Percentiles rank a stretch among this genome's conserved stretches.
Conservation (phyloP, 2,329 filamentous ascomycete genomes). For the Acarospora socialis region DNA sequence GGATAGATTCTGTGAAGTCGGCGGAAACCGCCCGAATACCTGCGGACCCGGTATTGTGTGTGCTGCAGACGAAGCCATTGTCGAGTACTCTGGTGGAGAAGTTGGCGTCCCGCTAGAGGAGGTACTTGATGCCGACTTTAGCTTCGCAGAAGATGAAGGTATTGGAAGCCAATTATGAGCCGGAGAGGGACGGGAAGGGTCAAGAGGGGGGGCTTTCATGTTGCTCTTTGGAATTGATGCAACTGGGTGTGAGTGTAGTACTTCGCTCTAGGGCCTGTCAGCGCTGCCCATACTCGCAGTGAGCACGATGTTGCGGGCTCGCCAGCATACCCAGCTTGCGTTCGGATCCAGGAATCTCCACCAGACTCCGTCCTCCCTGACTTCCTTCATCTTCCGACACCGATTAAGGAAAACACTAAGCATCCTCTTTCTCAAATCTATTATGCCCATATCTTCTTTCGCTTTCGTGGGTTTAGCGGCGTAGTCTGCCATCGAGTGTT, state of each 20-base stretch:
- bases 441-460: conserved; percentile 93
- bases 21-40: conserved; percentile 67
- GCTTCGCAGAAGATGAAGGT: conserved; percentile 70
- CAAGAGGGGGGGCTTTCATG: conserved; percentile 85
- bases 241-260: conserved; percentile 83
- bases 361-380: conserved; percentile 87
- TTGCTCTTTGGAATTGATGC: conserved; percentile 87
- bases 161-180: conserved; percentile 81
- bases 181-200: conserved; percentile 79
- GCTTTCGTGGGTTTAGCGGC: conserved; percentile 95
- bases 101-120: conserved; percentile 38
- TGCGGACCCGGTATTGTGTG: conserved; percentile 47
- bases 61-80: conserved; percentile 38
- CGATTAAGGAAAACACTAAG: conserved; percentile 87
- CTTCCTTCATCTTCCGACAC: conserved; percentile 81
- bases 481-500: conserved; percentile 97
- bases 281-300: conserved; percentile 11
- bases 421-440: conserved; percentile 94
- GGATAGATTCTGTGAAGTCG: conserved; percentile 57
- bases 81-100: conserved; percentile 37
- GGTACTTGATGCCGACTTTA: conserved; percentile 42
- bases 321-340: conserved; percentile 72
- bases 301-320: not conserved
- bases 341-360: conserved; percentile 97
- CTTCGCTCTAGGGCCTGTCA: conserved; percentile 55